Evolutionary conservation across 495 filamentous ascomycete genomes (phyloP).

Genomic region (Neurospora sp.): DNA sequence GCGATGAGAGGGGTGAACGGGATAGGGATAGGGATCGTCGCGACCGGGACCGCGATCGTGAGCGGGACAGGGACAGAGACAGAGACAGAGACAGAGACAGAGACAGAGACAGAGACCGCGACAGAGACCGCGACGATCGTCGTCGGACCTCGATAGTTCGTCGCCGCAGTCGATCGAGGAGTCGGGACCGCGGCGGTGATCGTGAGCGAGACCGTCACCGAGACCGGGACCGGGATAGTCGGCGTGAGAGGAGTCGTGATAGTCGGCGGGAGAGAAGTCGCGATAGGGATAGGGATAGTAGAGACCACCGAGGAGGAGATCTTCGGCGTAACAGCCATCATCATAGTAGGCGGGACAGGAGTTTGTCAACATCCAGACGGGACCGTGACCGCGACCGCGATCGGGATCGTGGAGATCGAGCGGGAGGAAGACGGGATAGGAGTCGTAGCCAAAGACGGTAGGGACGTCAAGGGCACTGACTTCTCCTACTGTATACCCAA

Average conservation of each 20-base stretch:
- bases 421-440: conserved; percentile 7
- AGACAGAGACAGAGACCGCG: conserved; percentile 23
- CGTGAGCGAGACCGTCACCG: not conserved
- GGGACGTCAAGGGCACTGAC: not conserved
- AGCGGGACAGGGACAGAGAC: conserved; percentile 28
- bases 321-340: not conserved
- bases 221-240: conserved; percentile 4
- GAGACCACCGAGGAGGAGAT: not conserved
- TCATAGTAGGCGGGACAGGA: not conserved
- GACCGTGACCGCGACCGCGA: conserved; percentile 12
- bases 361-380: conserved; percentile 1
- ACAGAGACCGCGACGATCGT: conserved; percentile 20
- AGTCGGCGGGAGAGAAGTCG: conserved; percentile 7
- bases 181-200: conserved; percentile 3
- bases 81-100: conserved; percentile 34
- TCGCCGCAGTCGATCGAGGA: conserved; percentile 3
- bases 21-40: conserved; percentile 13
- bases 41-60: conserved; percentile 19
- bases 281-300: conserved; percentile 3
- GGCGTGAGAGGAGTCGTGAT: conserved; percentile 9
- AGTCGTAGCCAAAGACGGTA: conserved; percentile 13
- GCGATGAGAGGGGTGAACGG: conserved; percentile 10
- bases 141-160: conserved; percentile 3
- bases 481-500: not conserved
- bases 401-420: conserved; percentile 5